Evolutionary conservation across 257 asterid species (phyloP).

Genomic region (Salvia hispanica): DNA sequence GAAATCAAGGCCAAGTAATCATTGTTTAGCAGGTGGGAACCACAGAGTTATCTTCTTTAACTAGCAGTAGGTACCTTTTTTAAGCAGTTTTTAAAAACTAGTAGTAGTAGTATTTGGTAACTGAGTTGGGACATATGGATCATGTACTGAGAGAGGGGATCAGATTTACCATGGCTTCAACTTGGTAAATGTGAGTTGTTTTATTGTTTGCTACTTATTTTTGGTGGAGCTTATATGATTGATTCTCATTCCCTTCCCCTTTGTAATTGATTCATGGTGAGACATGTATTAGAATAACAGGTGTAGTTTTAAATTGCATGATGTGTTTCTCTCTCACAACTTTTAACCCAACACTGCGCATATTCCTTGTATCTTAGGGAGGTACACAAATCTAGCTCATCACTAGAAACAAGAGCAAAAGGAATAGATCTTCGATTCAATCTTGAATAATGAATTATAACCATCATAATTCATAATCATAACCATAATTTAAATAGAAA

Average conservation of each 20-base stretch:
- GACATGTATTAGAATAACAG: too few species aligned
- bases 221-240: background rate
- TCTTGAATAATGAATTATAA: too few species aligned
- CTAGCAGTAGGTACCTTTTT: conserved; percentile 1
- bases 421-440: too few species aligned
- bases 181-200: background rate
- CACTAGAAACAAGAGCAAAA: too few species aligned
- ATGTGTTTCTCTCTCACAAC: too few species aligned
- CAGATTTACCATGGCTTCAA: background rate
- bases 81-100: background rate
- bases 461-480: too few species aligned
- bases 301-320: too few species aligned
- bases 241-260: background rate
- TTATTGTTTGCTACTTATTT: background rate
- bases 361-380: too few species aligned
- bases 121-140: background rate
- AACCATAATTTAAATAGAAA: too few species aligned
- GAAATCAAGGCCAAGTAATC: conserved; percentile 17
- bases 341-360: too few species aligned
- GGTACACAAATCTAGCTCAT: too few species aligned
- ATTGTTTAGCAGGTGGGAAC: background rate
- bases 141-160: background rate
- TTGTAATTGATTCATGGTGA: background rate
- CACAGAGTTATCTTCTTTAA: background rate
- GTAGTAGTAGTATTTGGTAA: background rate